Evolutionary conservation across 768 basidiomycete genomes (phyloP), one percentile per base, ranked within the genome.

Genomic region (Lactarius hengduanensis): DNA sequence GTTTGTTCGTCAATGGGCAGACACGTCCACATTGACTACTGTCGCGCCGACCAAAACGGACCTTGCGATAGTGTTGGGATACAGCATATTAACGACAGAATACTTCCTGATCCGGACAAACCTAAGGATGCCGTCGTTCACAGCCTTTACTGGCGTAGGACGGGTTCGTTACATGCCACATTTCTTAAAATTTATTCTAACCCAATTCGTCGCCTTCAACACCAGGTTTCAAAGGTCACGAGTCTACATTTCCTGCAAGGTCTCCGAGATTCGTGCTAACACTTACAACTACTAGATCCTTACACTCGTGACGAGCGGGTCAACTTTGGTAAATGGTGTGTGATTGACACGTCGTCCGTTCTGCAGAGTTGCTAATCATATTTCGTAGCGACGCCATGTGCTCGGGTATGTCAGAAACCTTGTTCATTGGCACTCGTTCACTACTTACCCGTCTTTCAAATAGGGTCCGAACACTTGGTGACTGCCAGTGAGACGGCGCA

Each of bases 41-140:
- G 86, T 68, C 80, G 84, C 1, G 76, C 81, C 0, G 70, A 77
- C 47, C 69, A 75, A 18, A 73, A 65, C 6, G 72, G 70, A 0
- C 59, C 70, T 5, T 88, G 86, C 71, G 73, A 72, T 1, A 80
- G 77, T 0, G 69, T 77, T 5, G 83, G 84, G 10, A 60, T 80
- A 15, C 76, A 83, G 64, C 86, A 88, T 66, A 76, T 85, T 41
- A 68, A 55, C 6, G 73, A 70, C 20, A 75, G 73, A 26, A 72
- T 87, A 59, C 73, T 75, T 0, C 86, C 86, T 2, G 67, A 82
- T 41, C 82, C 84, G 0, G 73, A 78, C 36, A 74, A 74, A 34
- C 62, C 80, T 0, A 88, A 88, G 68, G 86, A 88, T 64, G 78
- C 75, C 68, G 75, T 88, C 40, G 80, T 81, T 5, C 86, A 88